Evolutionary conservation across 2,329 filamentous ascomycete genomes (phyloP).

Genomic region (Stachybotrys chartarum): DNA sequence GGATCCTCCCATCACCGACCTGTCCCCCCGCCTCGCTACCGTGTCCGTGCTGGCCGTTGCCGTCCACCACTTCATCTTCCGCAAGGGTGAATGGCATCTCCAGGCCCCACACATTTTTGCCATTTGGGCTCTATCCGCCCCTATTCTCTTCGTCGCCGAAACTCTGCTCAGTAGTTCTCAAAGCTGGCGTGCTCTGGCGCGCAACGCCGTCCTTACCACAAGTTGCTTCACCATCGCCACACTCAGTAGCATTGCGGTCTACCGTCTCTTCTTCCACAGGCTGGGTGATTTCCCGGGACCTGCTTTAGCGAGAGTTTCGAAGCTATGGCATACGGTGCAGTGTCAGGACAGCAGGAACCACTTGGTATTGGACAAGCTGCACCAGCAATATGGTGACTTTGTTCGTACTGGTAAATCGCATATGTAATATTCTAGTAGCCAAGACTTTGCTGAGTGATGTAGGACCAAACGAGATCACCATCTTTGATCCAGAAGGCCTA

Average conservation of each 20-base stretch:
- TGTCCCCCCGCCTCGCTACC: too few relatives aligned
- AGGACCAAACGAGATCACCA: conserved; percentile 12
- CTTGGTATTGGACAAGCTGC: background rate
- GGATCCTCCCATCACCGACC: too few relatives aligned
- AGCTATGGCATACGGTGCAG: conserved; percentile 6
- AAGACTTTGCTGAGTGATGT: background rate
- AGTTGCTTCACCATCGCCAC: background rate
- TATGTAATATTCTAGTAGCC: background rate
- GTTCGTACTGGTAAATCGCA: conserved; percentile 10
- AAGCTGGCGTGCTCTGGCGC: too few relatives aligned
- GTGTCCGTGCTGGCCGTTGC: background rate
- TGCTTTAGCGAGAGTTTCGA: conserved; percentile 5
- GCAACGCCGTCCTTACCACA: background rate
- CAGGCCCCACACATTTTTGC: background rate
- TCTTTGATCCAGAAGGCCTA: background rate
- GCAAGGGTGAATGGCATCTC: background rate
- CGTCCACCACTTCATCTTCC: background rate
- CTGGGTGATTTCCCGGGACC: conserved; percentile 10
- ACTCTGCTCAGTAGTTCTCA: background rate
- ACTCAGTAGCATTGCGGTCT: conserved; percentile 17
- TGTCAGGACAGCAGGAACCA: conserved; percentile 5
- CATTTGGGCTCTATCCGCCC: background rate
- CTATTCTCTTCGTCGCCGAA: background rate
- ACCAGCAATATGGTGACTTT: conserved; percentile 7
- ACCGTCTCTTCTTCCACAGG: conserved; percentile 11